Evolutionary conservation across 495 filamentous ascomycete genomes (phyloP), one percentile per base, ranked within the genome.

Genomic region (Neurospora tetrasperma): DNA sequence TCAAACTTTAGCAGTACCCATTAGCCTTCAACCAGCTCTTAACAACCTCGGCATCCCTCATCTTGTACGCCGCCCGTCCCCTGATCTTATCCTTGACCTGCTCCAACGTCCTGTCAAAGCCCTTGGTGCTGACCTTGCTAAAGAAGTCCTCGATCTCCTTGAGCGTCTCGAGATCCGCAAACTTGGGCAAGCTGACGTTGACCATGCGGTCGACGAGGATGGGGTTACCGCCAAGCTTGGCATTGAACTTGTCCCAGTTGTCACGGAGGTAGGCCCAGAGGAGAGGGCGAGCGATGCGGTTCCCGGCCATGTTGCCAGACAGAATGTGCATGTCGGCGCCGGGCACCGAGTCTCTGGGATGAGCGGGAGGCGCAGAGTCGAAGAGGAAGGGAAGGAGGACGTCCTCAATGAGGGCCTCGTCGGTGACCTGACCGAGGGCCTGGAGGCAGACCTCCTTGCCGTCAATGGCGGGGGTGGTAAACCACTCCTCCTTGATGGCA

Each of bases 191-290:
- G 27, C 88, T 89, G 75, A 90, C 85, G 74, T 91, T 89, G 75
- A 99, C 79, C 82, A 97, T 96, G 27, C 94, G 89, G 82, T 98
- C 94, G 70, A 97, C 84, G 35, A 97, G 89, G 40, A 97, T 90
- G 73, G 92, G 90, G 82, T 96, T 97, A 2, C 73, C 91, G 43
- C 75, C 89, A 69, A 98, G 85, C 76, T 89, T 90, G 69, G 85
- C 82, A 43, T 88, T 84, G 20, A 97, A 85, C 48, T 83, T 81
- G 11, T 84, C 83, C 92, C 94, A 99, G 82, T 97, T 88, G 8
- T 88, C 85, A 76, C 92, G 91, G 73, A 97, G 86, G 80, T 92
- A 97, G 54, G 90, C 84, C 96, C 96, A 99, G 46, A 96, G 85
- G 5, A 89, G 83, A 69, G 86, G 82, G 18, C 94, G 90, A 4